phyloP scores from a whole-genome alignment of 805 yeast species.

The Priceomyces fermenticarens region DNA sequence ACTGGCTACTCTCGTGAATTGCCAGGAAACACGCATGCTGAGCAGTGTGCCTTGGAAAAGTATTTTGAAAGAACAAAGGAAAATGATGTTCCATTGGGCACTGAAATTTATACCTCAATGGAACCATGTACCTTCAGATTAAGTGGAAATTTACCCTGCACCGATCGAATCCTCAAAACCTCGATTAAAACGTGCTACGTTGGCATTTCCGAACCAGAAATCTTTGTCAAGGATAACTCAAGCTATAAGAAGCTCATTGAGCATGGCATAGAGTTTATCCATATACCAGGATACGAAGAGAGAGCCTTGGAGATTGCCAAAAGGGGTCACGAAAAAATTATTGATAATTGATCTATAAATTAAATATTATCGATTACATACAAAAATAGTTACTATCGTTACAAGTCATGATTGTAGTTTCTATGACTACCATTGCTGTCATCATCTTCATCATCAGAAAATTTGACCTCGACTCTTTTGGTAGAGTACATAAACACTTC shows the following conservation, averaged over 20 bases:
- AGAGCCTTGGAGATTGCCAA: slow-evolving; percentile 66
- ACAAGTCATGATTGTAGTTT: neutral
- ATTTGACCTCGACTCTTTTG: slow-evolving; percentile 30
- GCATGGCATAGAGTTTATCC: slow-evolving; percentile 66
- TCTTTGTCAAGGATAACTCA: slow-evolving; percentile 76
- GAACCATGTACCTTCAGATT: slow-evolving; percentile 91
- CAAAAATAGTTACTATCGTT: neutral
- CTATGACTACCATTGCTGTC: neutral
- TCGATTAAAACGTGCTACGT: slow-evolving; percentile 75
- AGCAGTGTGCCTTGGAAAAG: slow-evolving; percentile 88
- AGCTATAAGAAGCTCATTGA: slow-evolving; percentile 55
- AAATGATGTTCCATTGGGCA: slow-evolving; percentile 61
- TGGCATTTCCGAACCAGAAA: slow-evolving; percentile 88
- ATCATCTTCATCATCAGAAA: slow-evolving; percentile 19
- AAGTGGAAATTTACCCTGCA: slow-evolving; percentile 89
- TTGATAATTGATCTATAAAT: neutral
- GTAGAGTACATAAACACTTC: slow-evolving; percentile 39
- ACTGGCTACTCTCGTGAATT: slow-evolving; percentile 89
- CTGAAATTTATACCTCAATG: slow-evolving; percentile 91
- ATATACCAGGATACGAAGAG: slow-evolving; percentile 80
- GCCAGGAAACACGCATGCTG: slow-evolving; percentile 96
- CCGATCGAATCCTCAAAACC: slow-evolving; percentile 65
- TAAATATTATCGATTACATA: neutral
- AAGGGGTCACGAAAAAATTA: slow-evolving; percentile 58
- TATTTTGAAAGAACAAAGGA: slow-evolving; percentile 41